Base-by-base conservation (phyloP, 1,284 basidiomycete genomes). In the Kalmanozyma brasiliensis region DNA sequence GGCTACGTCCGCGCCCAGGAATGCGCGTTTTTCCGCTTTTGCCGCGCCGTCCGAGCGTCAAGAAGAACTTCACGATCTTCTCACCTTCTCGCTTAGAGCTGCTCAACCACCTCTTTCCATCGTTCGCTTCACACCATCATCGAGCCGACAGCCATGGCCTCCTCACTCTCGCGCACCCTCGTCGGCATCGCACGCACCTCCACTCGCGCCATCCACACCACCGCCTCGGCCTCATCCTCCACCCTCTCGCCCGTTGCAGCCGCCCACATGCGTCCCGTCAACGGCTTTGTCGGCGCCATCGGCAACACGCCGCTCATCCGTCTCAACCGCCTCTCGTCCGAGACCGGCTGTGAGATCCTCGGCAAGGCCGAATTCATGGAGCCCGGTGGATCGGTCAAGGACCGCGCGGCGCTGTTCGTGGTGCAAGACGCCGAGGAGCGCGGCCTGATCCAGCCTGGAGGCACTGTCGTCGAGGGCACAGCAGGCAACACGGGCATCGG, bases 401-500 rank as follows among this genome's bases (percentile, higher is more conserved):
- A 99, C 83, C 89, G 95, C 58, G 95, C 95, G 35, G 95, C 95
- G 0, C 87, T 98, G 19, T 94, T 91, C 60, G 87, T 99, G 52
- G 85, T 99, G 52, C 86, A 86, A 65, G 90, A 96, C 82, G 96
- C 96, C 4, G 95, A 98, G 84, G 86, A 90, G 79, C 87, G 87
- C 76, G 93, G 80, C 30, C 80, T 84, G 32, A 87, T 98, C 70
- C 88, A 89, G 80, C 88, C 93, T 1, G 94, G 95, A 34, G 95
- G 95, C 2, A 97, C 93, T 0, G 89, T 98, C 57, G 94, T 98
- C 11, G 95, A 98, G 84, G 95, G 95, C 2, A 98, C 95, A 0
- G 95, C 95, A 29, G 95, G 95, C n/a, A 98, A 98, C 85, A 98
- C 95, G 7, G 95, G 94, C 48, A 97, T 97, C 67, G 94, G 94